Evolutionary conservation across 129 eudicot genomes (phyloP).

Genomic region (Lonicera japonica): DNA sequence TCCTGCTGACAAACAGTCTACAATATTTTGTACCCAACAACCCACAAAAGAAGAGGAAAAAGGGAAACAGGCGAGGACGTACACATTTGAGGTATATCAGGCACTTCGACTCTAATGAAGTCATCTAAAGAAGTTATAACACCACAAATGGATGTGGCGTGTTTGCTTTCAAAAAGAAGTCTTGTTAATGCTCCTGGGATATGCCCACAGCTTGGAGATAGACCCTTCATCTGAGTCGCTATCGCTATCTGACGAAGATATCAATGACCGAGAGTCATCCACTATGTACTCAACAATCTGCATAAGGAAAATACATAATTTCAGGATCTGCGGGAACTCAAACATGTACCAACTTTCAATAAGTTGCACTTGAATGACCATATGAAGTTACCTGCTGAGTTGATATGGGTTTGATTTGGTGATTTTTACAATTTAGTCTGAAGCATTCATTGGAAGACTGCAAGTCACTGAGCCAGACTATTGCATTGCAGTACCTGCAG

Average conservation of each 20-base stretch:
- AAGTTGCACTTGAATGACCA: neutral
- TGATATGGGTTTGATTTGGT: conserved; percentile 45
- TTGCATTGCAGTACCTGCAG: conserved; percentile 47
- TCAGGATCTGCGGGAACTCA: neutral
- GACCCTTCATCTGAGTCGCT: conserved; percentile 48
- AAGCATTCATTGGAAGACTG: conserved; percentile 13
- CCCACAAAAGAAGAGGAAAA: no score
- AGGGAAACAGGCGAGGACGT: no score
- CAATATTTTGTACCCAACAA: no score
- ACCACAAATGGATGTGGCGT: no score
- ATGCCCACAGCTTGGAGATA: conserved; percentile 60
- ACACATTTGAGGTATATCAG: no score
- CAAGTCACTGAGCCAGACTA: conserved; percentile 56
- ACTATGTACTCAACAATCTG: conserved; percentile 60
- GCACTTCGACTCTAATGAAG: no score
- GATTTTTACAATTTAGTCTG: conserved; percentile 25
- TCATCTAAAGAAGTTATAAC: no score
- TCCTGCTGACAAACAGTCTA: neutral
- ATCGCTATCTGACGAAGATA: conserved; percentile 51
- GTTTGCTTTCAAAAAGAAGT: neutral
- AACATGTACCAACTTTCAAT: neutral
- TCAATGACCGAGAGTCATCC: conserved; percentile 17
- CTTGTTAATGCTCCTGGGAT: conserved; percentile 16
- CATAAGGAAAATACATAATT: neutral
- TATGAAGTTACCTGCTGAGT: conserved; percentile 35